A percentile compares a stretch with the other conserved stretches of the same genome.
These are phyloP conservation scores for Tetragonia tetragonoides DNA, from an alignment of 148 eudicot species.

Conservation along the genomic window DNA sequence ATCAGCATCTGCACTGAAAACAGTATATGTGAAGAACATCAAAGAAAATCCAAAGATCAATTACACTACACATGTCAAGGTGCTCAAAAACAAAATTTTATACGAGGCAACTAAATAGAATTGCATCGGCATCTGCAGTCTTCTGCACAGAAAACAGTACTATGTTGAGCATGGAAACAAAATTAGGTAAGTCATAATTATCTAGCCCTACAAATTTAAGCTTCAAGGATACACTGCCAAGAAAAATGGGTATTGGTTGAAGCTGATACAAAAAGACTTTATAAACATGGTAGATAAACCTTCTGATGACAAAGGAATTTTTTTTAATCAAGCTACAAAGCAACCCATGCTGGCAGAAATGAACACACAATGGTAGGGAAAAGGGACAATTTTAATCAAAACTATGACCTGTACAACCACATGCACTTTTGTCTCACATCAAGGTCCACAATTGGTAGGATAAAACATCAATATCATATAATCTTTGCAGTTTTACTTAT, in stretches of 20 bases:
- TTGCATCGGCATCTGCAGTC: not conserved
- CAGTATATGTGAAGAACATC: slow-evolving; percentile 37
- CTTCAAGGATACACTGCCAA: slow-evolving; percentile 1
- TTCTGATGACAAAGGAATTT: not conserved
- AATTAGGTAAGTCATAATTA: not conserved
- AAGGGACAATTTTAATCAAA: not conserved
- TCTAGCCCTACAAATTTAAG: not conserved
- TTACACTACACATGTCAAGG: not conserved
- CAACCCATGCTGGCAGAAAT: not conserved
- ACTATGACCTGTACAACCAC: not conserved
- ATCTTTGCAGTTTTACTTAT: not conserved
- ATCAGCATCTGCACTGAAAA: slow-evolving; percentile 89
- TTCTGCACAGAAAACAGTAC: no score
- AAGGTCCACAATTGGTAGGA: not conserved
- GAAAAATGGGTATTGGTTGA: not conserved
- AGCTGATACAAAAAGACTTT: not conserved
- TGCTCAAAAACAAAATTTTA: not conserved
- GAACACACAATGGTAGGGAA: not conserved
- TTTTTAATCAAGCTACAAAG: not conserved
- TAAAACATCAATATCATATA: not conserved
- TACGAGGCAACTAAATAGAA: not conserved
- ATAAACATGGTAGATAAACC: not conserved
- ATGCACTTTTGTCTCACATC: not conserved
- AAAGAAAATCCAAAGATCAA: slow-evolving; percentile 7
- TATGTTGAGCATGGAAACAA: not conserved